These are phyloP conservation scores for Seiridium unicorne DNA, from an alignment of 2,329 filamentous ascomycete genomes.

Conservation along the genomic window DNA sequence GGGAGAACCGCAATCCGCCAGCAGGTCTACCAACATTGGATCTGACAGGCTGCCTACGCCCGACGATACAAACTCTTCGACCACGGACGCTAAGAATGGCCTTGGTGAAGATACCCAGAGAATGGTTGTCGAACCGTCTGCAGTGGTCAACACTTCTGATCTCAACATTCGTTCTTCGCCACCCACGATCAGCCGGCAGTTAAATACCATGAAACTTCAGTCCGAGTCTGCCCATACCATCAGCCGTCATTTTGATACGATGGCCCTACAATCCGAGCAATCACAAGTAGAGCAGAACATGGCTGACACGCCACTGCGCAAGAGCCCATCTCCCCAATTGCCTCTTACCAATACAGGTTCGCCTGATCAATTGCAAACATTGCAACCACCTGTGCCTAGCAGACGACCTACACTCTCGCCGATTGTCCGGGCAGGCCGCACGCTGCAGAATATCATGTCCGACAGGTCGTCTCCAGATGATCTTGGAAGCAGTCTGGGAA, in stretches of 20 bases:
- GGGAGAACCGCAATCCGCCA: constrained; percentile 23
- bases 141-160: constrained; percentile 14
- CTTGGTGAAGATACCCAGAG: constrained; percentile 19
- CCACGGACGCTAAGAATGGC: constrained; percentile 30
- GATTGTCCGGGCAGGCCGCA: constrained; percentile 56
- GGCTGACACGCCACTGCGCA: background rate
- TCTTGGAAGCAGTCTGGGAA: constrained; percentile 50
- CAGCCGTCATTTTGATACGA: background rate
- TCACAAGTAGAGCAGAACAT: constrained; percentile 1
- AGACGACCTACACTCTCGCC: constrained; percentile 46
- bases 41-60: constrained; percentile 50
- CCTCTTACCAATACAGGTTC: background rate
- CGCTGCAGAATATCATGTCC: constrained; percentile 56
- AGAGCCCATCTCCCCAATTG: constrained; percentile 3
- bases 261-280: constrained; percentile 10
- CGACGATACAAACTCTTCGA: constrained; percentile 42
- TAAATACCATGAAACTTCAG: constrained; percentile 10
- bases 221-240: constrained; percentile 1
- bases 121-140: constrained; percentile 9
- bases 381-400: background rate
- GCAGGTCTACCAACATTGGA: constrained; percentile 30
- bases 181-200: constrained; percentile 15
- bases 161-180: constrained; percentile 33
- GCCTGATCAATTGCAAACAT: background rate
- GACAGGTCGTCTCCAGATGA: constrained; percentile 56